Evolutionary conservation across 352 stramenopile species (phyloP), one percentile per base, ranked within the genome.

Genomic region (Phytophthora quininea): DNA sequence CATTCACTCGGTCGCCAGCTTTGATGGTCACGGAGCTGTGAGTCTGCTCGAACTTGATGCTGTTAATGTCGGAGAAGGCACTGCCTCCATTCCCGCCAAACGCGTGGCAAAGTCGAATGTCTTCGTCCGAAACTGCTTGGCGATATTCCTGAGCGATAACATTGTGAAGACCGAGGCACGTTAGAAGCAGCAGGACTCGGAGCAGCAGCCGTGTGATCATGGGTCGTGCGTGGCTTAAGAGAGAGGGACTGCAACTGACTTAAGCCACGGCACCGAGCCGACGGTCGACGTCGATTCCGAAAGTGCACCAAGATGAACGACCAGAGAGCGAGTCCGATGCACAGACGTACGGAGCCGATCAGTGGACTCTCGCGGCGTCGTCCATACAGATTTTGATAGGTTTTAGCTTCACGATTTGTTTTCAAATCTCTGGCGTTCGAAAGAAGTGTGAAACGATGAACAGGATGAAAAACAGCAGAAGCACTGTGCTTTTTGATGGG

Each of bases 51-150:
- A 77, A 58, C 53, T 62, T 37, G 24, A 77, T 30, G 31, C 32
- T 30, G 11, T 69, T 30, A 15, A 77, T 64, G 55, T 77, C 70
- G 0, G 70, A 77, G 66, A 77, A 77, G n/a, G 61, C 49, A 27
- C 62, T 54, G n/a, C 66, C 70, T 1, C 55, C 46, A 7, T 52
- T 68, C 14, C 70, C 70, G 37, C 70, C 70, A 15, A 74, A 65
- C 30, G 38, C 48, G 30, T 69, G n/a, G 9, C 65, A 72, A 3
- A 77, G 61, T 38, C 67, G 51, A 38, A 77, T 69, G n/a, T 77
- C 62, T 51, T 77, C 70, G 46, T 77, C 58, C 19, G 43, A 73
- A 29, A 47, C 58, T 12, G 10, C 35, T 40, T 40, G 6, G 10
- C 35, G 6, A 11, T 11, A 40, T 40, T 40, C 35, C 35, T 6